These are phyloP conservation scores for Solanum medicagineum DNA, from an alignment of 257 asterid species.

Conservation along the genomic window DNA sequence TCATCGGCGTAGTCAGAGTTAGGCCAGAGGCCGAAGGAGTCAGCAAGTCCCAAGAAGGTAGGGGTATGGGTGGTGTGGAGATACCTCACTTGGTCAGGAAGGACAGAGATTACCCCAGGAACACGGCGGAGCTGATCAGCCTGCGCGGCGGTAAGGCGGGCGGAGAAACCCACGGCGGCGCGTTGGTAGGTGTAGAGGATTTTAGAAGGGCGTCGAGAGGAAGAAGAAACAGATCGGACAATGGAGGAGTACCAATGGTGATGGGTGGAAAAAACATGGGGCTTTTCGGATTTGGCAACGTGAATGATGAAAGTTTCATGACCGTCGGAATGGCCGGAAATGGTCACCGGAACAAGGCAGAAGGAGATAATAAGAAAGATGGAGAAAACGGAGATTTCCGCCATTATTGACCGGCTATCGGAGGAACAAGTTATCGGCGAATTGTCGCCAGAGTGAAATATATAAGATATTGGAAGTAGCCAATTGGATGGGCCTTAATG, in stretches of 20 bases:
- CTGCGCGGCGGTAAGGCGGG: conserved; percentile 41
- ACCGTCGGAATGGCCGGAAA: conserved; percentile 19
- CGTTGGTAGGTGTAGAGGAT: conserved; percentile 61
- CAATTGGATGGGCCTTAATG: not conserved
- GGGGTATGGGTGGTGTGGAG: conserved; percentile 87
- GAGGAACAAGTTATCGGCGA: not conserved
- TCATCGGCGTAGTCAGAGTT: conserved; percentile 74
- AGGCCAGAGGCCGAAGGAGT: conserved; percentile 81
- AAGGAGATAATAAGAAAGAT: conserved; percentile 11
- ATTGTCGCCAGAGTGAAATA: not conserved
- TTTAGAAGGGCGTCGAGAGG: conserved; percentile 32
- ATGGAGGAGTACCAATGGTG: conserved; percentile 68
- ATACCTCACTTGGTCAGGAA: conserved; percentile 50
- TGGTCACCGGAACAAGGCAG: not conserved
- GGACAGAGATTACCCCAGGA: conserved; percentile 54
- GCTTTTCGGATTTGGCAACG: conserved; percentile 52
- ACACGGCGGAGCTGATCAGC: conserved; percentile 35
- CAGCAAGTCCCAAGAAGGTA: conserved; percentile 48
- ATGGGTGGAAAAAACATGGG: conserved; percentile 51
- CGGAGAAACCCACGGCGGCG: conserved; percentile 73
- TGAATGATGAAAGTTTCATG: conserved; percentile 72
- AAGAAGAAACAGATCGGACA: conserved; percentile 44
- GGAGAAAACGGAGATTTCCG: conserved; percentile 2
- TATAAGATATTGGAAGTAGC: not conserved
- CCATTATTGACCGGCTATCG: not conserved